These are phyloP conservation scores for Clarkia xantiana DNA, from an alignment of 345 rosid genomes.

Conservation along the genomic window DNA sequence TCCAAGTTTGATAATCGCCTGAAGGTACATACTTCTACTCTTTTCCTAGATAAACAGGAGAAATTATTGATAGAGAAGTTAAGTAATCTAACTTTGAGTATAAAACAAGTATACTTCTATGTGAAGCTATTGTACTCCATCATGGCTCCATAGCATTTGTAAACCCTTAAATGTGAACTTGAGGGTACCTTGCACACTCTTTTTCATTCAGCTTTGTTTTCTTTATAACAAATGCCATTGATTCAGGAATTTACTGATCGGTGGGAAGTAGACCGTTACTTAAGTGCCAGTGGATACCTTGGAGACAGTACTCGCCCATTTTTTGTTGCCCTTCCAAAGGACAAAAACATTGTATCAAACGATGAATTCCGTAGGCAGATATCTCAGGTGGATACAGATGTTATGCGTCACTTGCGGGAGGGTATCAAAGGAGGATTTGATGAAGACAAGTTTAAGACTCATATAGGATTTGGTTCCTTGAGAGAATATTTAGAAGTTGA, in stretches of 20 bases:
- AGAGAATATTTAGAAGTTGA: conserved; percentile 78
- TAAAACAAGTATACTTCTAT: too few species aligned
- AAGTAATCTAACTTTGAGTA: too few species aligned
- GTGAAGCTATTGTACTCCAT: too few species aligned
- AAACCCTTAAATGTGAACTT: too few species aligned
- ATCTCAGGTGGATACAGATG: conserved; percentile 63
- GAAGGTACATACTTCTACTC: conserved; percentile 31
- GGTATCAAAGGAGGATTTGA: conserved; percentile 86
- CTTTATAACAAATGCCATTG: background rate
- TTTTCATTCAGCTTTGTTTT: too few species aligned
- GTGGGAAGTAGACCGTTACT: conserved; percentile 80
- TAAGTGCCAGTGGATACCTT: conserved; percentile 92
- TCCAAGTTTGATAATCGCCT: conserved; percentile 96
- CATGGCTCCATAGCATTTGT: too few species aligned
- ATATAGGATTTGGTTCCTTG: conserved; percentile 68
- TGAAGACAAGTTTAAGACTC: conserved; percentile 62
- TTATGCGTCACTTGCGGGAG: conserved; percentile 56
- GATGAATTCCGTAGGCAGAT: conserved; percentile 87
- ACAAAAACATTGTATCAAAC: conserved; percentile 57
- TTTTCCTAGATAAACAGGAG: background rate
- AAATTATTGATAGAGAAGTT: too few species aligned
- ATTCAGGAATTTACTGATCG: conserved; percentile 71
- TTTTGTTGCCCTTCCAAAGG: conserved; percentile 88
- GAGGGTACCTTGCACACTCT: background rate
- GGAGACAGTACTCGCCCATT: conserved; percentile 78